Evolutionary conservation across 169 alveolate species (phyloP), one percentile per base, ranked within the genome.

Genomic region (Eimeria zaria): DNA sequence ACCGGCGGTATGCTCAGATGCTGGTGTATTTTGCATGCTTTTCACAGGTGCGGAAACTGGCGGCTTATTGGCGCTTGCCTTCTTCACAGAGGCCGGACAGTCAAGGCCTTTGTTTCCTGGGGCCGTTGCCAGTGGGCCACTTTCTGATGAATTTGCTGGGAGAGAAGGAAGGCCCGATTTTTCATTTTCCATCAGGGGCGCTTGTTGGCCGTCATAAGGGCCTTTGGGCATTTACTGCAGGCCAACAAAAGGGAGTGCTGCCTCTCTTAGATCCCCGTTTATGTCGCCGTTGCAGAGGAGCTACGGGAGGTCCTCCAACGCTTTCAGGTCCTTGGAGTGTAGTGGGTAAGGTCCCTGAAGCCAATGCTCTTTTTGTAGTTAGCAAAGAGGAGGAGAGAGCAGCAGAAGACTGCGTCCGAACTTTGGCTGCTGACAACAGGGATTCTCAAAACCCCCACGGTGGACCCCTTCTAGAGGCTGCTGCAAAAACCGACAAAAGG

Each of bases 21-120:
- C 30, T 69, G 51, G n/a, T 69, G 51, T 64, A n/a, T 46, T 41
- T 51, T 62, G 81, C 20, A 8, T 60, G 88, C 30, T 41, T 39
- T 44, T 12, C 27, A 8, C 97, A 97, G 98, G 98, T 97, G 80
- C 96, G 98, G 27, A 91, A 69, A 51, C 74, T 97, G 36, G 98
- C 98, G 51, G 90, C 81, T 16, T 78, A 84, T 14, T 64, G 87
- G 46, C 88, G 89, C 14, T 95, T 97, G 46, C 93, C 97, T 27
- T 95, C 98, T 3, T 96, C 95, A 30, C 74, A 62, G 69, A 97
- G 98, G 64, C 95, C 95, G 92, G 98, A 97, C 69, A 97, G 98
- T 24, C 96, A 97, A 58, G 98, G 98, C 33, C 95, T 97, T 30
- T 97, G 98, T 67, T 97, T 97, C 80, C 73, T 97, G 89, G 98